Evolutionary conservation across 2,329 filamentous ascomycete species (phyloP), one percentile per base, ranked within the genome.

Genomic region (Talaromyces sp.): DNA sequence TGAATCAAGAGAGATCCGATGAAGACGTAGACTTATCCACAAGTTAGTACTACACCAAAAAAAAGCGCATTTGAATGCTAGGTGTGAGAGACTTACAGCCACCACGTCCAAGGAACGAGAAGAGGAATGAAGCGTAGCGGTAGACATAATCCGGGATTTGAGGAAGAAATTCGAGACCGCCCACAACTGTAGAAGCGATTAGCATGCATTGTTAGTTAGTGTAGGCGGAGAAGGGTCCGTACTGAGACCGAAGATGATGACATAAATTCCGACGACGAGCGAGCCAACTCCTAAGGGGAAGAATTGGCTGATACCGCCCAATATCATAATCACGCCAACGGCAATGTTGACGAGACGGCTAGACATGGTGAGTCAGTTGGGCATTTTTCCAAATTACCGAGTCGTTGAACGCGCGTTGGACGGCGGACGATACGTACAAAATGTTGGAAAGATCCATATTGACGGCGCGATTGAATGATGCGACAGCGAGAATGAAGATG

Each of bases 321-420:
- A 84, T 57, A 96, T 83, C 88, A 97, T 96, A 70, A 97, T 86
- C 71, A 89, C 89, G 73, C 89, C 95, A 69, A 96, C 89, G 73
- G 84, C 91, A 79, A 99, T 84, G 85, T 99, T 99, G 78, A 96
- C 91, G 76, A 98, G 88, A 76, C 95, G 95, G 83, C 95, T 98
- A 77, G 14, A 52, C 66, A 67, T 7, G 24, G 13, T 3, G 71
- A 63, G 69, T 37, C 41, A 67, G 58, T 35, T 13, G 63, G 22
- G 39, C 16, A 9, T 27, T 3, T 4, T 19, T 37, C 2, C 11
- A 52, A 63, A 56, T 47, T n/a, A 66, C 54, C 52, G 7, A 31
- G 27, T 31, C 27, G 27, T 31, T 31, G 27, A 31, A 31, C 27
- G 27, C 27, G 27, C 27, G 27, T 31, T 31, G 27, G 27, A 31